Evolutionary conservation across 106 monocot species (phyloP).

Genomic region (Dioscorea alata): DNA sequence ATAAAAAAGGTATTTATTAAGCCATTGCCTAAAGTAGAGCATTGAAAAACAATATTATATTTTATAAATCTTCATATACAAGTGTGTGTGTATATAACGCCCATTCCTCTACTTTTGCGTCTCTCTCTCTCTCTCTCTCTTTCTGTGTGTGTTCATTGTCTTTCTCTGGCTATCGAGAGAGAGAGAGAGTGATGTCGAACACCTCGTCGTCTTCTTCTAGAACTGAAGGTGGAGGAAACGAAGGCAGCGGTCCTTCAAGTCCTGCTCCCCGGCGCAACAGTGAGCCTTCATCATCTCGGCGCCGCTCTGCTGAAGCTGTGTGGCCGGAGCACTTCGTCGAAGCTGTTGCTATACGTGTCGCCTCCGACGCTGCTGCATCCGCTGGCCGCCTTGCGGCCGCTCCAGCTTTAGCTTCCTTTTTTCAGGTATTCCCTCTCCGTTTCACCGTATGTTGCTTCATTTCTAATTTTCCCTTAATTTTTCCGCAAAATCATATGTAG

Average conservation of each 20-base stretch:
- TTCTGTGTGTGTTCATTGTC: too few species aligned
- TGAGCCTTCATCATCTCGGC: constrained; percentile 35
- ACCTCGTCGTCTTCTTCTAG: neutral
- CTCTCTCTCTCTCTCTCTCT: too few species aligned
- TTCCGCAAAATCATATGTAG: neutral
- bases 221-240: neutral
- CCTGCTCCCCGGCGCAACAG: neutral
- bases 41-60: too few species aligned
- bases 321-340: constrained; percentile 80
- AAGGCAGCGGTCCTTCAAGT: neutral
- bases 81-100: too few species aligned
- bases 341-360: constrained; percentile 40
- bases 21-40: too few species aligned
- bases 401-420: constrained; percentile 46
- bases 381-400: constrained; percentile 51
- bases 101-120: too few species aligned
- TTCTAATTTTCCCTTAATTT: neutral
- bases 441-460: neutral
- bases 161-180: neutral
- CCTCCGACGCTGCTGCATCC: constrained; percentile 24
- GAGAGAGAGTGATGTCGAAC: neutral
- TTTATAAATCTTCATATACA: too few species aligned
- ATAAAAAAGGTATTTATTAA: too few species aligned
- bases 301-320: constrained; percentile 31
- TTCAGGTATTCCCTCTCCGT: constrained; percentile 42